Conservation (phyloP, 129 eudicot species). For the Pulicaria dysenterica region DNA sequence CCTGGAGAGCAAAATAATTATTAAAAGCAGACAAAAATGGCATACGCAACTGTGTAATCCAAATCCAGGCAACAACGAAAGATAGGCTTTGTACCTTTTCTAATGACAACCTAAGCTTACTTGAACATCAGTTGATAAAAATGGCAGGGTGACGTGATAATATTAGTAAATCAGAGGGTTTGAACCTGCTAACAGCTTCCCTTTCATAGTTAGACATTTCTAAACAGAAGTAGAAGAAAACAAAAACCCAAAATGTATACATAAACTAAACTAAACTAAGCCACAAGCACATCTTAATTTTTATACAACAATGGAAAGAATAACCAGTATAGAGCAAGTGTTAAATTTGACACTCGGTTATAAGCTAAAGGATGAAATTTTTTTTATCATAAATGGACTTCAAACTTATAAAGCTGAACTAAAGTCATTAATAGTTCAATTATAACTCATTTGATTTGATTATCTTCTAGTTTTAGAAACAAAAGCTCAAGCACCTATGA, state of each 20-base stretch:
- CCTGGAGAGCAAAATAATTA: conserved; percentile 60
- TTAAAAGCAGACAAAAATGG: conserved; percentile 29
- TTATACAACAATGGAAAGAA: conserved; percentile 11
- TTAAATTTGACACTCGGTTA: background rate
- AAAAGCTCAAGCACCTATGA: background rate
- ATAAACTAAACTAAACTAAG: conserved; percentile 21
- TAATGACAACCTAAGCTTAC: conserved; percentile 51
- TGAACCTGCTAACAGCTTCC: conserved; percentile 48
- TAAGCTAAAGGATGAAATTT: conserved; percentile 8
- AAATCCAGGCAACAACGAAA: conserved; percentile 41
- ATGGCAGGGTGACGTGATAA: conserved; percentile 31
- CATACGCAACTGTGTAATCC: conserved; percentile 37
- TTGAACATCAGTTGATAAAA: conserved; percentile 39
- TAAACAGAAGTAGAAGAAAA: conserved; percentile 26
- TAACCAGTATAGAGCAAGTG: background rate
- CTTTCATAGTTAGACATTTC: conserved; percentile 30
- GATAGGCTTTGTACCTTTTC: conserved; percentile 56
- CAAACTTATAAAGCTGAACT: conserved; percentile 4
- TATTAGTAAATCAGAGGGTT: conserved; percentile 31
- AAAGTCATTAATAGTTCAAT: background rate
- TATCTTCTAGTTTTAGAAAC: background rate
- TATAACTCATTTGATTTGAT: conserved; percentile 2
- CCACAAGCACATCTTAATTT: conserved; percentile 16
- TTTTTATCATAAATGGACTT: background rate
- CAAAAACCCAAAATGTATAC: background rate